Evolutionary conservation across 2,329 filamentous ascomycete species (phyloP).

Genomic region (Lasiodiplodia hormozganensis): DNA sequence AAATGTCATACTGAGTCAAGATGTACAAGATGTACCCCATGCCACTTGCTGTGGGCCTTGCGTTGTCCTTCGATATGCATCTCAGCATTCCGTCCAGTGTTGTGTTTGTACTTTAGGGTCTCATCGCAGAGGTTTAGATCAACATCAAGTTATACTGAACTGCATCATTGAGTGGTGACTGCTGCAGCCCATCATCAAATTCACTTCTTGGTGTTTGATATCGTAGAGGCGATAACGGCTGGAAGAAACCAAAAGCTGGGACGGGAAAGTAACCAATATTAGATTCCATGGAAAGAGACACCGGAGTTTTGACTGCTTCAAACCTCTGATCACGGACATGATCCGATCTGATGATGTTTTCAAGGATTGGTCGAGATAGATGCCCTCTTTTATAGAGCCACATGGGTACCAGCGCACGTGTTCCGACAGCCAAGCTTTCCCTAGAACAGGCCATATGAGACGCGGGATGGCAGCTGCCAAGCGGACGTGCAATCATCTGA

Average conservation of each 20-base stretch:
- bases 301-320: no score
- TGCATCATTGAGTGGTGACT: background rate
- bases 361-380: no score
- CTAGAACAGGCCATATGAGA: background rate
- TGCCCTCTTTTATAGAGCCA: background rate
- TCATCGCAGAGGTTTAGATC: background rate
- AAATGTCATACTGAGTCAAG: no score
- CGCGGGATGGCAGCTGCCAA: background rate
- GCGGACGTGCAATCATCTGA: background rate
- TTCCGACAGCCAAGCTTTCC: background rate
- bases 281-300: no score
- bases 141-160: background rate
- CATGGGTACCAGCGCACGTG: background rate
- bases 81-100: background rate
- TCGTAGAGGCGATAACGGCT: background rate
- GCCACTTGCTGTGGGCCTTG: background rate
- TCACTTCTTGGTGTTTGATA: background rate
- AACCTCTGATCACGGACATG: no score
- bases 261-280: no score
- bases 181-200: background rate
- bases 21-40: background rate
- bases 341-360: no score
- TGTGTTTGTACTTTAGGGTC: background rate
- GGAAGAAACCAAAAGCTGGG: no score
- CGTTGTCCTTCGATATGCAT: background rate